Evolutionary conservation across 495 filamentous ascomycete species (phyloP).

Genomic region (Rostrohypoxylon terebratum): DNA sequence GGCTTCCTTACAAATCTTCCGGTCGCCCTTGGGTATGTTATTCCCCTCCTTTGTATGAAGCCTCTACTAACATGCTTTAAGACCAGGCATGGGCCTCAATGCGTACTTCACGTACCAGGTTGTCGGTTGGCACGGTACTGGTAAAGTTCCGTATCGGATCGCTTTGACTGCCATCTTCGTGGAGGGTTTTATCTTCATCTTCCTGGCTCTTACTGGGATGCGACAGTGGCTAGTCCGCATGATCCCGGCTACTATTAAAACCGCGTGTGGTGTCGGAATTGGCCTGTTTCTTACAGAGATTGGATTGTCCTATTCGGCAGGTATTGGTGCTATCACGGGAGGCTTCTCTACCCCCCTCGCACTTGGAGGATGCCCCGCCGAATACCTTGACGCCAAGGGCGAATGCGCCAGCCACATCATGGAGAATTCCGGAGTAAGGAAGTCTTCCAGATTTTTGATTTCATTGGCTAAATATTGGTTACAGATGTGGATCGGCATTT

Average conservation of each 20-base stretch:
- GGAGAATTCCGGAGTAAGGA: constrained; percentile 70
- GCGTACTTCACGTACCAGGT: constrained; percentile 91
- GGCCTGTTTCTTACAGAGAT: constrained; percentile 83
- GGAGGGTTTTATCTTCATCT: constrained; percentile 74
- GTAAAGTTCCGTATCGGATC: constrained; percentile 73
- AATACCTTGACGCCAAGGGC: constrained; percentile 53
- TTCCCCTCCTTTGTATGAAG: constrained; percentile 45
- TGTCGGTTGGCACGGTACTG: constrained; percentile 76
- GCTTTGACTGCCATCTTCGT: constrained; percentile 87
- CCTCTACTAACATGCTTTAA: constrained; percentile 47
- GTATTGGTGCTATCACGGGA: constrained; percentile 77
- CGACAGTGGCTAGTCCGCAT: constrained; percentile 87
- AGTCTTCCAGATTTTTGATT: not conserved
- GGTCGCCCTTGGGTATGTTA: constrained; percentile 67
- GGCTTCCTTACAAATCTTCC: constrained; percentile 67
- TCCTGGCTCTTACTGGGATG: constrained; percentile 78
- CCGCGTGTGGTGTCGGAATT: constrained; percentile 83
- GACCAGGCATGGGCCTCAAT: constrained; percentile 85
- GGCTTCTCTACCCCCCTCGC: constrained; percentile 70
- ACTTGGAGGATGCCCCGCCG: constrained; percentile 71
- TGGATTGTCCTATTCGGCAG: constrained; percentile 78
- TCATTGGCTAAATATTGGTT: constrained; percentile 34
- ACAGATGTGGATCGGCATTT: constrained; percentile 80
- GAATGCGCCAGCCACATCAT: constrained; percentile 66
- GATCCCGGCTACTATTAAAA: constrained; percentile 82